phyloP scores from a whole-genome alignment of 2,329 filamentous ascomycete species.

The Hypomyces rosellus region DNA sequence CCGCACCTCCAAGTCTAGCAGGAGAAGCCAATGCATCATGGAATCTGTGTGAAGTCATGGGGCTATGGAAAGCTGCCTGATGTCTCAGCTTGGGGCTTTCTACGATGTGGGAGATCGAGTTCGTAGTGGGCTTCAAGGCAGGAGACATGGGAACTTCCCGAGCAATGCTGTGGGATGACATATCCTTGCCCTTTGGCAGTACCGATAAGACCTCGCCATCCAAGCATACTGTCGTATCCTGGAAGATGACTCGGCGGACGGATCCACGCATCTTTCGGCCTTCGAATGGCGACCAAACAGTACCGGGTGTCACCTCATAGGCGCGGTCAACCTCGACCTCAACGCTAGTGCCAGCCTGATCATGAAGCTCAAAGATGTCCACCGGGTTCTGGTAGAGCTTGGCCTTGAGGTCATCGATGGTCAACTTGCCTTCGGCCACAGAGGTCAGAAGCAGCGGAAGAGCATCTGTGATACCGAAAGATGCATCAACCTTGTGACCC shows the following conservation, averaged over 20 bases:
- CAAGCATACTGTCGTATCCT: constrained; percentile 66
- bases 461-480: constrained; percentile 65
- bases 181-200: constrained; percentile 60
- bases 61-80: constrained; percentile 18
- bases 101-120: constrained; percentile 28
- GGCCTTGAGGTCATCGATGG: constrained; percentile 64
- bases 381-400: constrained; percentile 74
- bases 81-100: constrained; percentile 32
- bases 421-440: constrained; percentile 65
- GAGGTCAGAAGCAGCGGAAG: constrained; percentile 70
- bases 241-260: constrained; percentile 70
- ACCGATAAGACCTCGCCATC: constrained; percentile 57
- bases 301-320: constrained; percentile 46
- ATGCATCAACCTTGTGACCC: constrained; percentile 48
- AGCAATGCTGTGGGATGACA: constrained; percentile 60
- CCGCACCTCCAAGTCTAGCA: constrained; percentile 18
- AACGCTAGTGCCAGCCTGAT: constrained; percentile 65
- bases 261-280: constrained; percentile 63
- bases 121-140: constrained; percentile 45
- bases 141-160: constrained; percentile 46
- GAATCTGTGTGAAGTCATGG: constrained; percentile 25
- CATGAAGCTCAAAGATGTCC: constrained; percentile 75
- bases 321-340: constrained; percentile 72
- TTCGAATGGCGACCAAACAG: constrained; percentile 64
- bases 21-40: constrained; percentile 20